phyloP scores from a whole-genome alignment of 768 basidiomycete genomes.

The Sarcomyxa edulis region DNA sequence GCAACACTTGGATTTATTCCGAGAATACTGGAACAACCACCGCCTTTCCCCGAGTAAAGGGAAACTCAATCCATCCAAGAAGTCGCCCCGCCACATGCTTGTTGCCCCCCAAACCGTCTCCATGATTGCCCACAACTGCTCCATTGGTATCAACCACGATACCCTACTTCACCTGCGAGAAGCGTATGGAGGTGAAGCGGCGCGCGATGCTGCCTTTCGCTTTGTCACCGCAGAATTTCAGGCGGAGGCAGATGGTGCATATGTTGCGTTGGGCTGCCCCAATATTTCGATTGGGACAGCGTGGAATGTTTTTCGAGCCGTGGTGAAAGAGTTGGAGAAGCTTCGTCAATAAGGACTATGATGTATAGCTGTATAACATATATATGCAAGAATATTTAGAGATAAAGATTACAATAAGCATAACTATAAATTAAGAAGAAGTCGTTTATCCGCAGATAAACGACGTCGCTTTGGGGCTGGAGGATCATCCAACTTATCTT shows the following conservation, averaged over 20 bases:
- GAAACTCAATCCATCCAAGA: not conserved
- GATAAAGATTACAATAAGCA: no score
- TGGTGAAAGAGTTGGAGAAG: no score
- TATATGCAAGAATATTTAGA: no score
- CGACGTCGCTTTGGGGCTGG: constrained; percentile 1
- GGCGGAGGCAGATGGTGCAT: constrained; percentile 3
- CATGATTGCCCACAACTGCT: constrained; percentile 1
- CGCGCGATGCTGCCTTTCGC: constrained; percentile 3
- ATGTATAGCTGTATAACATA: no score
- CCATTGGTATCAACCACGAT: not conserved
- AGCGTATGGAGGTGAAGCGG: constrained; percentile 2
- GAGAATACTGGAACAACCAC: constrained; percentile 18
- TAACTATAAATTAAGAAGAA: constrained; percentile 1
- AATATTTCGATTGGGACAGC: not conserved
- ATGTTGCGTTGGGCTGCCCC: constrained; percentile 3
- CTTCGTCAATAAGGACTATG: no score
- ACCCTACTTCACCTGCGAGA: constrained; percentile 5
- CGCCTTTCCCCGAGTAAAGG: not conserved
- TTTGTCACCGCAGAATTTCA: constrained; percentile 5
- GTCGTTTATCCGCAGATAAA: not conserved
- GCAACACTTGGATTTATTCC: constrained; percentile 12
- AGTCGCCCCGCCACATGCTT: constrained; percentile 2
- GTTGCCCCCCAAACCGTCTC: not conserved
- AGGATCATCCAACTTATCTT: no score
- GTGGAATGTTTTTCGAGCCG: constrained; percentile 4